phyloP scores from a whole-genome alignment of 257 asterid genomes.

The Echites panduratus region DNA sequence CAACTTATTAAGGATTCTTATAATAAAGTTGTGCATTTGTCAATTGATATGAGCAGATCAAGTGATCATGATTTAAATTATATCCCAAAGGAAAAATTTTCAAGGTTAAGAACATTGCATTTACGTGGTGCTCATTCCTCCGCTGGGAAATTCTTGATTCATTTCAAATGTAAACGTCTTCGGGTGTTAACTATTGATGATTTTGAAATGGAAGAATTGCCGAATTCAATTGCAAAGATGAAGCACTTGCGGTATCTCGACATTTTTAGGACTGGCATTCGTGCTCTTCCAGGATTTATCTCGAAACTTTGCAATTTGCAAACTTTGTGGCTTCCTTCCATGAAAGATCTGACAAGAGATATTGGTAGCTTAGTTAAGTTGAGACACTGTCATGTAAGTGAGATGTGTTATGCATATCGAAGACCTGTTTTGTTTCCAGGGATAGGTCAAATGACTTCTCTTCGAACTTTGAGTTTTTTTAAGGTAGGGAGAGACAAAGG shows the following conservation, averaged over 20 bases:
- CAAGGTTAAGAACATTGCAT: neutral
- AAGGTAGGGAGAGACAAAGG: neutral
- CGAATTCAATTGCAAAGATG: slow-evolving; percentile 13
- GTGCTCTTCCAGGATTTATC: slow-evolving; percentile 6
- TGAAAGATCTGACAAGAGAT: neutral
- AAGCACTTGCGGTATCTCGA: slow-evolving; percentile 18
- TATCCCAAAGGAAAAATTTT: neutral
- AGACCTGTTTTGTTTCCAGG: slow-evolving; percentile 19
- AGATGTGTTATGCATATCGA: too few species aligned
- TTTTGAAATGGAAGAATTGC: slow-evolving; percentile 1
- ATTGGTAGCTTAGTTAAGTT: slow-evolving; percentile 9
- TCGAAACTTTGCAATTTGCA: slow-evolving; percentile 18
- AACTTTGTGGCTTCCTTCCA: neutral
- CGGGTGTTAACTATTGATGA: neutral
- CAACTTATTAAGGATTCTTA: neutral
- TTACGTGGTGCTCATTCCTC: accelerated
- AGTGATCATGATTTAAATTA: neutral
- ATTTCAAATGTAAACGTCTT: neutral
- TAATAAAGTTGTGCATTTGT: neutral
- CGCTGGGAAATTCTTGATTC: neutral
- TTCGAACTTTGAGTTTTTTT: slow-evolving; percentile 20
- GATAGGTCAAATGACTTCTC: slow-evolving; percentile 18
- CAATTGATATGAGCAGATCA: neutral
- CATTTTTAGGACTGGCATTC: slow-evolving; percentile 1
- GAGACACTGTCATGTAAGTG: too few species aligned